Evolutionary conservation across 805 yeast genomes (phyloP).

Genomic region (Lachancea lanzarotensis): DNA sequence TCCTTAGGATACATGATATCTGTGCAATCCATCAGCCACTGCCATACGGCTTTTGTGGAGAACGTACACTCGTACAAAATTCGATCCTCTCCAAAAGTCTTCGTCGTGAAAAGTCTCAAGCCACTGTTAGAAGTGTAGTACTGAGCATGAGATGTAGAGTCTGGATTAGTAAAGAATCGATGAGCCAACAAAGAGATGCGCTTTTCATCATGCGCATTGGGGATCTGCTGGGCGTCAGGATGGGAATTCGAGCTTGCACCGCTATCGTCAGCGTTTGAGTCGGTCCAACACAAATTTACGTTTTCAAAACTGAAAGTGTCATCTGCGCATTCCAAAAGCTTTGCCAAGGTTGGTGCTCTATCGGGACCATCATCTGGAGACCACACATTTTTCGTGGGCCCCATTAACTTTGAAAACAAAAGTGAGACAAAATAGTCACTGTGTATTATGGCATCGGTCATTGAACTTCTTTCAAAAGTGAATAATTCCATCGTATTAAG

Average conservation of each 20-base stretch:
- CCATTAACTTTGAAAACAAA: slow-evolving; percentile 57
- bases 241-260: neutral
- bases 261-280: neutral
- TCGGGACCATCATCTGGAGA: slow-evolving; percentile 49
- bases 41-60: slow-evolving; percentile 72
- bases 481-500: slow-evolving; percentile 71
- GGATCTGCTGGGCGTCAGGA: neutral
- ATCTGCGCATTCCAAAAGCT: slow-evolving; percentile 28
- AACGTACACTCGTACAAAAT: slow-evolving; percentile 42
- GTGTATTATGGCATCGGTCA: slow-evolving; percentile 51
- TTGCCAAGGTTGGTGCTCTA: slow-evolving; percentile 35
- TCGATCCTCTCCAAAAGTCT: slow-evolving; percentile 29
- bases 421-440: slow-evolving; percentile 61
- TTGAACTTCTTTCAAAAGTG: slow-evolving; percentile 54
- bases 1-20: slow-evolving; percentile 51
- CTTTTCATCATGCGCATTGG: slow-evolving; percentile 13
- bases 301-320: slow-evolving; percentile 34
- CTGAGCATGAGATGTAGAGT: slow-evolving; percentile 73
- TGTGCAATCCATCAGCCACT: slow-evolving; percentile 89
- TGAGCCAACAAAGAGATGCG: slow-evolving; percentile 63
- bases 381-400: slow-evolving; percentile 67
- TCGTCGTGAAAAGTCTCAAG: slow-evolving; percentile 48
- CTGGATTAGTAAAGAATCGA: slow-evolving; percentile 79
- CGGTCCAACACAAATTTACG: slow-evolving; percentile 10
- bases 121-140: slow-evolving; percentile 67